Evolutionary conservation across 2,329 filamentous ascomycete genomes (phyloP).

Genomic region (Botrytis tulipae): DNA sequence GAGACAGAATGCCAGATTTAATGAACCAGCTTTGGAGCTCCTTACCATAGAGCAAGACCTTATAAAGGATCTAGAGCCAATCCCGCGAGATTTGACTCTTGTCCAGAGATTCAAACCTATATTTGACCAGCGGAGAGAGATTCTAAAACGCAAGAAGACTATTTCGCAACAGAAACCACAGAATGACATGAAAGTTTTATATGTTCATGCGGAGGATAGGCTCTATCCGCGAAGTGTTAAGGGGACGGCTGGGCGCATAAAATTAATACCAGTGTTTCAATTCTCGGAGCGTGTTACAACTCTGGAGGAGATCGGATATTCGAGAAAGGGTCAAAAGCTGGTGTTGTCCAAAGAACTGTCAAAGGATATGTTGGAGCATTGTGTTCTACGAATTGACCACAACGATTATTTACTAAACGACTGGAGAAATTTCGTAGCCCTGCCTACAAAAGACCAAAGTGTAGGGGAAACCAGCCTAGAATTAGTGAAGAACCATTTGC

Average conservation of each 20-base stretch:
- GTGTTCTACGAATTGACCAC: not conserved
- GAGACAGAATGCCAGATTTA: not conserved
- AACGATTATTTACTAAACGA: conserved; percentile 10
- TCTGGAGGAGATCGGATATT: not conserved
- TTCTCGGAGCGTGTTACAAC: not conserved
- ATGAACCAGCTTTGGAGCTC: not conserved
- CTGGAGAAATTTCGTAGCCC: not conserved
- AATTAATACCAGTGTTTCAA: conserved; percentile 2
- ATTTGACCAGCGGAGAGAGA: not conserved
- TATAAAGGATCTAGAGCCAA: not conserved
- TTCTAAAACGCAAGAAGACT: not conserved
- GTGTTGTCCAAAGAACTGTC: not conserved
- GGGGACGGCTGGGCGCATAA: not conserved
- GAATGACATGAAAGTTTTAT: not conserved
- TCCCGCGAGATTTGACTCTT: not conserved
- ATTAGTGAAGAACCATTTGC: conserved; percentile 7
- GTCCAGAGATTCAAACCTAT: not conserved
- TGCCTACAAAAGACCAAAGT: not conserved
- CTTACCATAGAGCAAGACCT: conserved; percentile 6
- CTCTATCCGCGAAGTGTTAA: not conserved
- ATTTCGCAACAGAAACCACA: not conserved
- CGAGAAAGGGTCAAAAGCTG: not conserved
- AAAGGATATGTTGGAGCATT: not conserved
- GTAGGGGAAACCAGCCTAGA: not conserved
- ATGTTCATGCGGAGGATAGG: not conserved